phyloP scores from a whole-genome alignment of 805 yeast species.

The Yarrowia alimentaria region DNA sequence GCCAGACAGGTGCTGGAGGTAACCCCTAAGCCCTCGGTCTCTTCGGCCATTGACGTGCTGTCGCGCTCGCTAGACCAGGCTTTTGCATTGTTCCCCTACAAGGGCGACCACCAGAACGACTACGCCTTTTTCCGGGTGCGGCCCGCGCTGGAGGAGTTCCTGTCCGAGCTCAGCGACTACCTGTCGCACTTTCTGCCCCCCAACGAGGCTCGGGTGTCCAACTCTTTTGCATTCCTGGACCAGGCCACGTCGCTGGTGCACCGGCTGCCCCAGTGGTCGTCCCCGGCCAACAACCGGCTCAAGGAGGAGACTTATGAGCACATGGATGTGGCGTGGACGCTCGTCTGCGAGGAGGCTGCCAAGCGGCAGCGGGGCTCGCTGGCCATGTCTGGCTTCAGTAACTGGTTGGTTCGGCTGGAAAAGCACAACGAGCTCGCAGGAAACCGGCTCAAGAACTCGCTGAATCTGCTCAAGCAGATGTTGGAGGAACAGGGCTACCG shows the following conservation, averaged over 20 bases:
- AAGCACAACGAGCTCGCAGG: slow-evolving; percentile 26
- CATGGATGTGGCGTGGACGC: slow-evolving; percentile 20
- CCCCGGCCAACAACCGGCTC: slow-evolving; percentile 43
- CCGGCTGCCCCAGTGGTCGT: slow-evolving; percentile 64
- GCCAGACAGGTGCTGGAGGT: slow-evolving; percentile 48
- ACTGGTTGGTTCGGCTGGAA: slow-evolving; percentile 12
- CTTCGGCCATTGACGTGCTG: slow-evolving; percentile 52
- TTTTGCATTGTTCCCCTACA: slow-evolving; percentile 61
- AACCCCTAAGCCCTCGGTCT: slow-evolving; percentile 59
- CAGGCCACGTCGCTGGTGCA: slow-evolving; percentile 59
- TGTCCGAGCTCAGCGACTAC: slow-evolving; percentile 69
- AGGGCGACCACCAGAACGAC: slow-evolving; percentile 69
- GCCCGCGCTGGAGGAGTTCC: slow-evolving; percentile 63
- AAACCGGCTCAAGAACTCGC: slow-evolving; percentile 13
- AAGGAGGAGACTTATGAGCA: slow-evolving; percentile 22
- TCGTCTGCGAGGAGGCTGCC: slow-evolving; percentile 22
- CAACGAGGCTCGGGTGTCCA: slow-evolving; percentile 52
- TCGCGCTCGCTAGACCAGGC: slow-evolving; percentile 47
- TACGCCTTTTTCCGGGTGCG: slow-evolving; percentile 75
- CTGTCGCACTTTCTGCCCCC: slow-evolving; percentile 73
- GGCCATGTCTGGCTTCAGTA: slow-evolving; percentile 22
- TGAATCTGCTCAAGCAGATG: slow-evolving; percentile 5
- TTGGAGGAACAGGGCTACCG: slow-evolving; percentile 22
- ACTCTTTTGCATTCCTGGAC: slow-evolving; percentile 61
- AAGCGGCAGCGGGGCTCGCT: slow-evolving; percentile 23